These are phyloP conservation scores for Paraglomus brasilianum DNA, from an alignment of 192 early-diverging fungal species.

Conservation along the genomic window DNA sequence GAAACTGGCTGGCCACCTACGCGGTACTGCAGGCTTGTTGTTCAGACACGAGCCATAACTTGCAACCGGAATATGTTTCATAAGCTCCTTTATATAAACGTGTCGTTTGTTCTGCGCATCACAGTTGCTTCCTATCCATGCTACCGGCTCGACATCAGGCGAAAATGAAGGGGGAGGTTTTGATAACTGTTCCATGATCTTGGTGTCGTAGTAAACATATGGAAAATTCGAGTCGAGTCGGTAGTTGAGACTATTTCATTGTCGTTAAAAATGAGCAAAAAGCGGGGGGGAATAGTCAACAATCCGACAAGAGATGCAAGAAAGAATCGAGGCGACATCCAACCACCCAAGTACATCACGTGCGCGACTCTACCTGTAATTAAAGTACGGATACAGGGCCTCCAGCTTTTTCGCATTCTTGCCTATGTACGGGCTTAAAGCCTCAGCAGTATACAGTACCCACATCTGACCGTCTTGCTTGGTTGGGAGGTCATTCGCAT, in stretches of 20 bases:
- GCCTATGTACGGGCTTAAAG: background rate
- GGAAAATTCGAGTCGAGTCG: slow-evolving; percentile 10
- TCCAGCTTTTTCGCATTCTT: background rate
- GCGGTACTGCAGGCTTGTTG: slow-evolving; percentile 26
- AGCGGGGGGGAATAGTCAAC: too few species aligned
- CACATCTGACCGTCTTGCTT: background rate
- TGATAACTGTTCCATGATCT: background rate
- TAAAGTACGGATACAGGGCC: background rate
- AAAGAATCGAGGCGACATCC: background rate
- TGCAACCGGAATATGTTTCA: slow-evolving; percentile 35
- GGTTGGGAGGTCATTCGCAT: background rate
- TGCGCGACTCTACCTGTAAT: background rate
- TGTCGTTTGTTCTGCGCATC: slow-evolving; percentile 29
- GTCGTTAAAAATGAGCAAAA: background rate
- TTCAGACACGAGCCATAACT: slow-evolving; percentile 37
- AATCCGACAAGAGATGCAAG: background rate
- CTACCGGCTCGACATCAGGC: slow-evolving; percentile 30
- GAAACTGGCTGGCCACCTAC: background rate
- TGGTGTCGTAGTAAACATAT: background rate
- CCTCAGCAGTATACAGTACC: background rate
- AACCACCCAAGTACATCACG: background rate
- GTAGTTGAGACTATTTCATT: background rate
- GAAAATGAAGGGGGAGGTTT: background rate
- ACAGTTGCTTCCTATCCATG: slow-evolving; percentile 38
- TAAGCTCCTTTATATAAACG: slow-evolving; percentile 36